Base-by-base conservation (phyloP, 2,329 filamentous ascomycete genomes). In the Domatiomyces catenatus region DNA sequence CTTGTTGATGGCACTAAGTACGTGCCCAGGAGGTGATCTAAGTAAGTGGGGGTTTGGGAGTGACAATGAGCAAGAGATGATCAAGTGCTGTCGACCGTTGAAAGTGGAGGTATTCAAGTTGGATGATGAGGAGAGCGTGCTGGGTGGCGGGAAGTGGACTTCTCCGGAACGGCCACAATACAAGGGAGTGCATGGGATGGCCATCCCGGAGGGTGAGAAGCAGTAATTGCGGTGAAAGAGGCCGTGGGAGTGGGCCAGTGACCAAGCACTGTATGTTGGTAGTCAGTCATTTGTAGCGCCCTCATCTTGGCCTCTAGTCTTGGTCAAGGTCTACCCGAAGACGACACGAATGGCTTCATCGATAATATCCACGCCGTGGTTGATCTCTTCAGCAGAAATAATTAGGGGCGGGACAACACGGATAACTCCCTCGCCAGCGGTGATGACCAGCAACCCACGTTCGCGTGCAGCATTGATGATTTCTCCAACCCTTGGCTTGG, bases 371-470 rank as follows among this genome's bases (percentile, higher is more conserved):
- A 95, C 70, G 0, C 86, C 88, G 56, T 83, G 74, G 58, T 81
- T 73, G 57, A 96, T 92, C 74, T 95, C 85, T 22, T 76, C 77
- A 59, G 86, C 80, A 0, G 79, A 83, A 52, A 98, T 84, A 5
- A 81, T 80, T 62, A 98, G 70, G 54, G 86, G 84, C 28, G 92
- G 92, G 51, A 96, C 88, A 61, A 98, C 94, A 46, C 92, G 76
- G 59, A 98, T 69, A 7, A 89, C 95, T 64, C 96, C 94, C 26
- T 81, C 88, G 1, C 92, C 92, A 24, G 87, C 90, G 1, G 88
- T 95, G 62, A 98, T 95, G 53, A 98, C 74, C 52, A 98, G 67
- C 61, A 98, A 66, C 0, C 92, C 92, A 53, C 87, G 76, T 71
- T 96, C 87, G 54, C 92, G 75, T 17, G 89, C 88, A 8, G 88